These are phyloP conservation scores for Ceratonia siliqua DNA, from an alignment of 306 rosid species.

Conservation along the genomic window DNA sequence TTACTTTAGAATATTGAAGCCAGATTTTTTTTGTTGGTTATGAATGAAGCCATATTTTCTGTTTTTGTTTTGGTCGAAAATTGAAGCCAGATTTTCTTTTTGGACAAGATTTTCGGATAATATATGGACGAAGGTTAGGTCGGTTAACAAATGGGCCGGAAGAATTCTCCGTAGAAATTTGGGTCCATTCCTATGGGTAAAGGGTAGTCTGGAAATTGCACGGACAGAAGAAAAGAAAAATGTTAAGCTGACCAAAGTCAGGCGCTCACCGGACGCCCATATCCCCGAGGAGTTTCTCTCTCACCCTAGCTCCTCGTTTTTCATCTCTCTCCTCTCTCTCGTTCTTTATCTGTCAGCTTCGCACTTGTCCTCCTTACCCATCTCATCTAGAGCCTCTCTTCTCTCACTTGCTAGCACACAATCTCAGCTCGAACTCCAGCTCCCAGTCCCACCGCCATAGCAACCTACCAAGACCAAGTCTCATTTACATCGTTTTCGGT, in stretches of 20 bases:
- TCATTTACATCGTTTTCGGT: constrained; percentile 14
- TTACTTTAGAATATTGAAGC: too few species aligned
- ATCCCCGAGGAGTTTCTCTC: constrained; percentile 24
- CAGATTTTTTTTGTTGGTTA: too few species aligned
- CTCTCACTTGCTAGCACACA: background rate
- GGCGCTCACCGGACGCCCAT: background rate
- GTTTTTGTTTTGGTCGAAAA: too few species aligned
- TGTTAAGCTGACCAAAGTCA: constrained; percentile 31
- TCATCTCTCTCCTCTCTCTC: background rate
- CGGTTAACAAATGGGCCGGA: too few species aligned
- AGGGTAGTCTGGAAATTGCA: too few species aligned
- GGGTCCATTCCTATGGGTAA: too few species aligned
- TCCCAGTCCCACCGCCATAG: background rate
- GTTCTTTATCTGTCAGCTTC: constrained; percentile 27
- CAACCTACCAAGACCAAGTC: background rate
- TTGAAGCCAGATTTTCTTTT: too few species aligned
- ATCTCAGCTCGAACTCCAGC: background rate
- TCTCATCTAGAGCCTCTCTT: background rate
- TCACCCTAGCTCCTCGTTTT: constrained; percentile 39
- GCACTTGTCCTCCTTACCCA: background rate
- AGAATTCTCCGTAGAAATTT: too few species aligned
- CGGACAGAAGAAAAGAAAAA: background rate
- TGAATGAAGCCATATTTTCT: too few species aligned
- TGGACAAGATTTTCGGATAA: too few species aligned
- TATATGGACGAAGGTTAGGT: too few species aligned